Percentiles rank a stretch among this genome's conserved stretches.
These are phyloP conservation scores for Pleurotus pulmonarius DNA, from an alignment of 768 basidiomycete species.

Conservation along the genomic window DNA sequence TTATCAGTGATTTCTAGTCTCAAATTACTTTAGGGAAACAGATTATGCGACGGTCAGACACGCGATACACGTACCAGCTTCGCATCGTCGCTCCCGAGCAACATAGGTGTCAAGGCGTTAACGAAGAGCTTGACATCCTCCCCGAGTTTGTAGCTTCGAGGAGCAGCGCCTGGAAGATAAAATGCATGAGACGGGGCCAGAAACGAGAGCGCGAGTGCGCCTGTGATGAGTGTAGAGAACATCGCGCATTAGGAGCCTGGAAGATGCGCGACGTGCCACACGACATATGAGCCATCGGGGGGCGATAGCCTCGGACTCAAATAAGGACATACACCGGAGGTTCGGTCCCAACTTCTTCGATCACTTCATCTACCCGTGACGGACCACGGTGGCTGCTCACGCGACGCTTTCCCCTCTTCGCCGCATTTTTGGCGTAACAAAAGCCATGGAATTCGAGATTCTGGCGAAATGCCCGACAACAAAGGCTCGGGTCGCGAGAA, in stretches of 20 bases:
- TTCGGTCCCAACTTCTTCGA: neutral
- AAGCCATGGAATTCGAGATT: constrained; percentile 76
- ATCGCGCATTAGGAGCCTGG: neutral
- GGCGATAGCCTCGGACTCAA: neutral
- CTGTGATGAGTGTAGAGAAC: constrained; percentile 1
- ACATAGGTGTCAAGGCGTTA: constrained; percentile 87
- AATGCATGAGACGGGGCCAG: constrained; percentile 51
- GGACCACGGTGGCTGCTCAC: neutral
- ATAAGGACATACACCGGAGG: neutral
- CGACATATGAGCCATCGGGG: neutral
- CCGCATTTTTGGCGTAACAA: constrained; percentile 7
- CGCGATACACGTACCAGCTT: constrained; percentile 59
- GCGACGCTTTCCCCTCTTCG: neutral
- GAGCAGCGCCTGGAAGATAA: constrained; percentile 91
- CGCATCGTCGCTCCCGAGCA: constrained; percentile 59
- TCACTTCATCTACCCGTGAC: neutral
- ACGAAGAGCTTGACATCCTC: constrained; percentile 80
- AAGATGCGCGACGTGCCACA: neutral
- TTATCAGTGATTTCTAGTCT: constrained; percentile 82
- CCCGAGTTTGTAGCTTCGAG: constrained; percentile 70
- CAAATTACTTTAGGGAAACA: neutral
- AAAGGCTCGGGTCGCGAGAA: constrained; percentile 77
- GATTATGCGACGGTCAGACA: no score
- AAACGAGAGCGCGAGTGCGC: constrained; percentile 16
- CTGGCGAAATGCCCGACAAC: constrained; percentile 81